phyloP scores from a whole-genome alignment of 495 filamentous ascomycete genomes.

The Aspergillus panamensis region DNA sequence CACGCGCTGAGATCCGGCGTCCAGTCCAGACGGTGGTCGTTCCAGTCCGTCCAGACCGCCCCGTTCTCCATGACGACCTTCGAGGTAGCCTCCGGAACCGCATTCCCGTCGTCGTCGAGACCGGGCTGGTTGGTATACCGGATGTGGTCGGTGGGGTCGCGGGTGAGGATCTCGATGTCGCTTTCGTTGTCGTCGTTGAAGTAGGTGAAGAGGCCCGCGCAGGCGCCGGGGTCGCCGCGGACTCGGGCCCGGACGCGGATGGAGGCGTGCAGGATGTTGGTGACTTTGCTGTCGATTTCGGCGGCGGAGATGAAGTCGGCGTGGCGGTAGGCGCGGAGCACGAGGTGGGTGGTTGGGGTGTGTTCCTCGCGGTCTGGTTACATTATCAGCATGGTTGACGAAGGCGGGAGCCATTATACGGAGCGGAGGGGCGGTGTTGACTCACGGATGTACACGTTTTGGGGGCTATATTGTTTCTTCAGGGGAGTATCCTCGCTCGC shows the following conservation, averaged over 20 bases:
- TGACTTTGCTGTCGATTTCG: background rate
- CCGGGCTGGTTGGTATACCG: constrained; percentile 11
- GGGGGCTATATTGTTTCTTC: background rate
- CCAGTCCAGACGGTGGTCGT: constrained; percentile 8
- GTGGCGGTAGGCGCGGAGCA: constrained; percentile 8
- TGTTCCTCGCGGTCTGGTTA: background rate
- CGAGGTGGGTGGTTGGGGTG: background rate
- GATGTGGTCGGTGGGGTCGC: background rate
- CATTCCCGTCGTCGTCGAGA: constrained; percentile 3
- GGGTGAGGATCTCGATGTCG: constrained; percentile 10
- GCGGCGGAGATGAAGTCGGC: constrained; percentile 1
- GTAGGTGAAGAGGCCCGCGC: constrained; percentile 11
- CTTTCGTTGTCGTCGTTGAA: constrained; percentile 8
- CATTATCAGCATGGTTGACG: too few species aligned
- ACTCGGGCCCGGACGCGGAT: constrained; percentile 8
- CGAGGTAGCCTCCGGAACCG: background rate
- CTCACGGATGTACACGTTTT: background rate
- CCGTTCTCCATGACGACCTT: background rate
- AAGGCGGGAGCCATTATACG: too few species aligned
- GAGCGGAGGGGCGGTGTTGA: too few species aligned
- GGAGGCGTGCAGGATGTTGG: constrained; percentile 6
- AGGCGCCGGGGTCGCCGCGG: constrained; percentile 6
- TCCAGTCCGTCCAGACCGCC: constrained; percentile 6
- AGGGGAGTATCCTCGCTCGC: background rate
- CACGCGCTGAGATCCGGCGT: constrained; percentile 4